Base-by-base conservation (phyloP, 2,329 filamentous ascomycete genomes). In the Fusarium napiforme region DNA sequence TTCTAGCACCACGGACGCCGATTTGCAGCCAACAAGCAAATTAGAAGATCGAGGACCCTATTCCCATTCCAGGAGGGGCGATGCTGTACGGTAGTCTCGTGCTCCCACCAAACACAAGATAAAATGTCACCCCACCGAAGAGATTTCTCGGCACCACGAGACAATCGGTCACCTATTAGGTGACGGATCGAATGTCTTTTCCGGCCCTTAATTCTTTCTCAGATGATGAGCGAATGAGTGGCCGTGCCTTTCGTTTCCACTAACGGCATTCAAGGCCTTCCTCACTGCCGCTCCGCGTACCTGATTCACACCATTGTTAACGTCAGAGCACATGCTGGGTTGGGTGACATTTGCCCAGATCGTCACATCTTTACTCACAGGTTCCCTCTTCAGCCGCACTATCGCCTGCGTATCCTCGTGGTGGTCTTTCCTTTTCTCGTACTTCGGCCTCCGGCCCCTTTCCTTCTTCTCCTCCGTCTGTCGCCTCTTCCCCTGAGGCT, bases 81-180 rank as follows among this genome's bases (percentile, higher is more conserved):
- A 65, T 76, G 67, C 67, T 67, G 69, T 40, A 28, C 26, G 30
- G 63, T 64, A 63, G 72, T 78, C 76, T 78, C 74, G 74, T 77
- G 76, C 76, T 75, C 55, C 65, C 56, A 61, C 47, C 63, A 60
- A 60, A 60, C 72, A 55, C 50, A 62, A 74, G 64, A 72, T 57
- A 64, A 57, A 75, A 74, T 64, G 72, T 78, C 76, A 78, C 76
- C 76, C 76, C 76, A 78, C 76, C 57, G 68, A 76, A 77, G 70
- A 78, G 76, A 76, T 75, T 78, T 77, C 69, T 65, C 75, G 72
- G 72, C 67, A 76, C 75, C 76, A 78, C 76, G 75, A 78, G 76
- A 76, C 73, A 73, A 72, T 72, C 72, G 56, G 64, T 75, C 76
- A 77, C 78, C 58, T 52, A 64, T 76, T 74, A 75, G 77, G 68